phyloP scores from a whole-genome alignment of 441 rosid species.

The Populus hybrid region DNA sequence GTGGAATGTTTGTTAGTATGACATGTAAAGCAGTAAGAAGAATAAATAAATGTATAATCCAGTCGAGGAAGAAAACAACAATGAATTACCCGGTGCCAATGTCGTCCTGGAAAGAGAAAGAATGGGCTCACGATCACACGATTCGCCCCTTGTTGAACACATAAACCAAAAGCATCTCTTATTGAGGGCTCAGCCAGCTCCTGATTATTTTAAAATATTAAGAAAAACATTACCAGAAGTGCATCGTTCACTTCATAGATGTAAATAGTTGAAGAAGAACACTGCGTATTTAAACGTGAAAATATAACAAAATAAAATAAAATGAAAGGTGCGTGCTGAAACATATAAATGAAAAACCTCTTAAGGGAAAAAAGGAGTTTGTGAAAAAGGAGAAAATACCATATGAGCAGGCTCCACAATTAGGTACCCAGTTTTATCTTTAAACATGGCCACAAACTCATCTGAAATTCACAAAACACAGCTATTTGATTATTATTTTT shows the following conservation, averaged over 20 bases:
- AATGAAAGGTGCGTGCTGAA: background rate
- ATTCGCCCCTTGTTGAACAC: slow-evolving; percentile 71
- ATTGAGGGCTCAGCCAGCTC: slow-evolving; percentile 93
- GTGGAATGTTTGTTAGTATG: background rate
- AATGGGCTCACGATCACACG: slow-evolving; percentile 88
- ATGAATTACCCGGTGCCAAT: slow-evolving; percentile 76
- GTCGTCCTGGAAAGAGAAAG: slow-evolving; percentile 90
- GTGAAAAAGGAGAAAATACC: slow-evolving; percentile 36
- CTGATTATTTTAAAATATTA: slow-evolving; percentile 29
- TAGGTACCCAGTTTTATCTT: slow-evolving; percentile 60
- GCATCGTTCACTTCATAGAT: background rate
- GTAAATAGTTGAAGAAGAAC: background rate
- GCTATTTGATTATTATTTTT: no score
- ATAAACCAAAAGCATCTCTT: slow-evolving; percentile 63
- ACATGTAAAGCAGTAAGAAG: background rate
- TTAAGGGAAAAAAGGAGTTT: background rate
- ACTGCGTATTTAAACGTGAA: background rate
- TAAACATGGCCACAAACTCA: slow-evolving; percentile 83
- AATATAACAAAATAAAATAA: no score
- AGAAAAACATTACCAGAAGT: slow-evolving; percentile 2
- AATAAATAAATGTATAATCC: background rate
- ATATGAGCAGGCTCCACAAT: slow-evolving; percentile 96
- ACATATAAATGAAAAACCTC: background rate
- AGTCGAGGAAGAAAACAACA: background rate
- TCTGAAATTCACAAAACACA: slow-evolving; percentile 42